These are phyloP conservation scores for Crithidia mellificae DNA, from an alignment of 208 protist species.

Conservation along the genomic window DNA sequence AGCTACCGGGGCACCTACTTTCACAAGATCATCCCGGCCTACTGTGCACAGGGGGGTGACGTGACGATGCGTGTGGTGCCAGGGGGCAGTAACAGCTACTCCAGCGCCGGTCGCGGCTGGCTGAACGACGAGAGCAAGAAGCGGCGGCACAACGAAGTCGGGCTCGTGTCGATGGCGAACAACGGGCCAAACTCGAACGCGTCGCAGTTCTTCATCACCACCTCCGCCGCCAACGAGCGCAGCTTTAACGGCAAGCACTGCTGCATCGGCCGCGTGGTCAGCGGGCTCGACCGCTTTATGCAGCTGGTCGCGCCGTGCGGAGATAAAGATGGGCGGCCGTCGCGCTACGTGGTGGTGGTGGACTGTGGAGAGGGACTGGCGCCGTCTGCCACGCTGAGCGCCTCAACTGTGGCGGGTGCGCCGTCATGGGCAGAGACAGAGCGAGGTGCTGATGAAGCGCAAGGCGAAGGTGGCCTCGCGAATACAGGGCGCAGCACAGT, in stretches of 20 bases:
- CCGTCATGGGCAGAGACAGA: not conserved
- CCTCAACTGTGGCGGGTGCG: not conserved
- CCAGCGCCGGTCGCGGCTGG: constrained; percentile 79
- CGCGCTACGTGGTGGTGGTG: constrained; percentile 69
- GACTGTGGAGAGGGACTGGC: constrained; percentile 68
- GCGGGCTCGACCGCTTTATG: constrained; percentile 63
- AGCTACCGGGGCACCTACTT: constrained; percentile 90
- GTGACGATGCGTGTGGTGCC: constrained; percentile 92
- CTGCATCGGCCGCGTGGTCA: constrained; percentile 66
- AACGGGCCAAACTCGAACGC: constrained; percentile 93
- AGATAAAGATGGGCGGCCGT: constrained; percentile 65
- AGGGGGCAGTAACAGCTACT: constrained; percentile 81
- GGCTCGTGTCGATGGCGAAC: constrained; percentile 91
- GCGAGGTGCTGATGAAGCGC: not conserved
- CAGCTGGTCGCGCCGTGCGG: constrained; percentile 62
- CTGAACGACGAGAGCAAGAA: constrained; percentile 94
- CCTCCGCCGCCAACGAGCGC: constrained; percentile 51
- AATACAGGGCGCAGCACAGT: not conserved
- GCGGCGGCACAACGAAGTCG: constrained; percentile 83
- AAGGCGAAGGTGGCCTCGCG: not conserved
- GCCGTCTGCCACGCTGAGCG: constrained; percentile 4
- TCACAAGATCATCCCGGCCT: constrained; percentile 90
- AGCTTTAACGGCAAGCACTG: constrained; percentile 70
- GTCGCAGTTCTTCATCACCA: constrained; percentile 94
- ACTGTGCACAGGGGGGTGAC: constrained; percentile 95